Percentiles rank a stretch among this genome's conserved stretches.
Conservation (phyloP, 768 basidiomycete species). For the Mycena sanguinolenta region DNA sequence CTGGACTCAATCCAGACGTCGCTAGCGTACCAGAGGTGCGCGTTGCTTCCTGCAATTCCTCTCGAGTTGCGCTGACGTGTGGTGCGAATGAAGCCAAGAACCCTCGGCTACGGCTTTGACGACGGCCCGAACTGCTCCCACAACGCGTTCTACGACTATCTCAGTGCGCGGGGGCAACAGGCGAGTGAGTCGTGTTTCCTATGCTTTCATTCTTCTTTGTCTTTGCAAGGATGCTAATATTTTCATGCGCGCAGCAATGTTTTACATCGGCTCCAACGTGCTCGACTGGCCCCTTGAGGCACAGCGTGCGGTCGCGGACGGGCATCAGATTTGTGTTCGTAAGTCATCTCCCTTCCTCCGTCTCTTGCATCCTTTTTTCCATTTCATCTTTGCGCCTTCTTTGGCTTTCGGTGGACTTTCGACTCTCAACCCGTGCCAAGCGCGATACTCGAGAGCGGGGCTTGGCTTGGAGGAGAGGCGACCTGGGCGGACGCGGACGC, state of each 20-base stretch:
- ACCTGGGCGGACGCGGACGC: too few relatives aligned
- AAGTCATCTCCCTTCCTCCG: constrained; percentile 45
- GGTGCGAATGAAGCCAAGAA: too few relatives aligned
- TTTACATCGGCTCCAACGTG: constrained; percentile 71
- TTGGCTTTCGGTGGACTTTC: too few relatives aligned
- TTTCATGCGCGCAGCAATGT: constrained; percentile 67
- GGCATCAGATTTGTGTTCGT: constrained; percentile 73
- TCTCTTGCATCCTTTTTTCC: too few relatives aligned
- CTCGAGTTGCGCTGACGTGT: too few relatives aligned
- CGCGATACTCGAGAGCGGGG: too few relatives aligned
- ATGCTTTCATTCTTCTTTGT: not conserved
- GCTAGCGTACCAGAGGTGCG: constrained; percentile 46
- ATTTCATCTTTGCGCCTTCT: too few relatives aligned
- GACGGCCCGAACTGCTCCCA: constrained; percentile 78
- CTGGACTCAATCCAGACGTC: constrained; percentile 46
- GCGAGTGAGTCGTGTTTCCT: constrained; percentile 58
- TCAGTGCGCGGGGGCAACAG: constrained; percentile 65
- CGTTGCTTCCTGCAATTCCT: too few relatives aligned
- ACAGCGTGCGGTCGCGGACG: constrained; percentile 64
- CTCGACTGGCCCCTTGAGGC: constrained; percentile 69
- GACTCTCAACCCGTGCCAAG: too few relatives aligned
- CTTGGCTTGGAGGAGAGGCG: too few relatives aligned
- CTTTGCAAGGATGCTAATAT: not conserved
- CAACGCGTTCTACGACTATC: constrained; percentile 71
- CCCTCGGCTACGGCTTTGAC: constrained; percentile 73